Base-by-base conservation (phyloP, 805 yeast species). In the Yamadazyma sp. region DNA sequence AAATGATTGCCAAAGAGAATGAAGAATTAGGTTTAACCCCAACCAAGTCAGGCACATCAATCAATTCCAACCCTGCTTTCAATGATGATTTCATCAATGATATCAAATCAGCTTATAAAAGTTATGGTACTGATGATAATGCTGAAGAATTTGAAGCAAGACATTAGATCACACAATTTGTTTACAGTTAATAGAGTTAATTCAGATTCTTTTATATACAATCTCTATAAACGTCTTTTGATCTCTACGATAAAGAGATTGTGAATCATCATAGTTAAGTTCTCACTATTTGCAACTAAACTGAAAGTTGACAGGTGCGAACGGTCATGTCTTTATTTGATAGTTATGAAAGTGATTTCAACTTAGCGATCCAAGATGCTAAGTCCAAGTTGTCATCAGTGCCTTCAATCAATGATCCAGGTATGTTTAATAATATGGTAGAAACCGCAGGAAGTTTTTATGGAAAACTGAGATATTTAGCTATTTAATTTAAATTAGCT, bases 301-400 rank as follows among this genome's bases (percentile, higher is more conserved):
- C 23, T 22, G n/a, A n/a, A n/a, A n/a, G n/a, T n/a, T 62, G 69
- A 60, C 80, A 1, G 82, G 18, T 27, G 18, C 18, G 20, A 15
- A 27, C 5, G 18, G 8, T 35, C 33, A 35, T 35, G 33, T 29
- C 28, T 2, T 26, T 80, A 50, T 80, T 82, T 52, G 61, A 68
- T 16, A 72, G 75, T 23, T 82, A 82, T 56, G 89, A 83, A 49
- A 55, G 80, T 2, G 95, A 86, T 52, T 78, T 79, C 58, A 78
- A 80, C 52, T 70, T 83, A 43, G 78, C 88, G 2, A 70, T 73
- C 42, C 76, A 76, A 33, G 94, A 86, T 45, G 81, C 87, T 22
- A 75, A 73, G 47, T 76, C 80, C 47, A 82, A 80, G 50, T 62
- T 86, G 43, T 70, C 79, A 9, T 60, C 74, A 8, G 69, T 73